Evolutionary conservation across 495 filamentous ascomycete genomes (phyloP).

Genomic region (Neurospora intermedia): DNA sequence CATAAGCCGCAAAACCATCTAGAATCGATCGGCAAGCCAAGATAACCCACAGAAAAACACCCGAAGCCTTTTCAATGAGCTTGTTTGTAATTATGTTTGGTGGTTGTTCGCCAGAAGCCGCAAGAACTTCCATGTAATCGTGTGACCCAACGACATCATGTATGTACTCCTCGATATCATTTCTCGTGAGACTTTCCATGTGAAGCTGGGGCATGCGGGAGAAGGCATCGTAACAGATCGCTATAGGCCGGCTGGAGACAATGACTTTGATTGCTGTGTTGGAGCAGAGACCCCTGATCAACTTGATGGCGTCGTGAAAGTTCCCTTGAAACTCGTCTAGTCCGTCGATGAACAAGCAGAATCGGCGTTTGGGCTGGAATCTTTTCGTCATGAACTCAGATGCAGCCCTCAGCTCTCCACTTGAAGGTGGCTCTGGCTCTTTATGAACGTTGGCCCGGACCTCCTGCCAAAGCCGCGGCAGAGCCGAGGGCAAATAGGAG

Average conservation of each 20-base stretch:
- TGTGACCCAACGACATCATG: not conserved
- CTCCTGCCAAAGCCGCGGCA: not conserved
- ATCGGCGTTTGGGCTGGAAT: not conserved
- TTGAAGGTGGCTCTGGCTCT: not conserved
- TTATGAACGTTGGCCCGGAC: not conserved
- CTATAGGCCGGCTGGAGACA: not conserved
- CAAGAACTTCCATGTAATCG: not conserved
- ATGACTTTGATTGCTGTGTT: not conserved
- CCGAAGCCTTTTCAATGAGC: constrained; percentile 17
- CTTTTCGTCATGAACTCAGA: not conserved
- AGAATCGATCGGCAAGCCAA: constrained; percentile 17
- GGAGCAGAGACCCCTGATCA: not conserved
- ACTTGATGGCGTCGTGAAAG: not conserved
- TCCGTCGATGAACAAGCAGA: constrained; percentile 19
- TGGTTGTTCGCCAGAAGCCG: not conserved
- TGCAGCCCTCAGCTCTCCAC: not conserved
- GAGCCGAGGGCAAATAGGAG: not conserved
- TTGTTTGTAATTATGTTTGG: not conserved
- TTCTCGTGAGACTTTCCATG: not conserved
- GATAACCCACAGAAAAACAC: constrained; percentile 30
- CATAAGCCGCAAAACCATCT: constrained; percentile 8
- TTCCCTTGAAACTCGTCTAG: constrained; percentile 25
- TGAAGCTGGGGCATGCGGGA: not conserved
- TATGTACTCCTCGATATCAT: not conserved
- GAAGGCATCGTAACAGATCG: not conserved